phyloP scores from a whole-genome alignment of 1,139 yeast species.

The Pneumocystis canis region DNA sequence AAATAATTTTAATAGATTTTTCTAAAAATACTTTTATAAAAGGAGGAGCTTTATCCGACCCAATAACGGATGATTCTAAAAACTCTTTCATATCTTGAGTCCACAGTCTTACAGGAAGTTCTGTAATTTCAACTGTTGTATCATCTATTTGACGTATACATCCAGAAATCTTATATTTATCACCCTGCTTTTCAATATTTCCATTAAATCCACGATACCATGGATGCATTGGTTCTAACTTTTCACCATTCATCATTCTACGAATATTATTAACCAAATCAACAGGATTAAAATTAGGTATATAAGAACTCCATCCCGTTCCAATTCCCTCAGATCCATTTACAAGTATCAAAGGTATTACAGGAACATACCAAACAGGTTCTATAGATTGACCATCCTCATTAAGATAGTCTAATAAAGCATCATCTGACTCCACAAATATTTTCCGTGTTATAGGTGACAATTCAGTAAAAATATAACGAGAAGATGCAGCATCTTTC shows the following conservation, averaged over 20 bases:
- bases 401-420: slow-evolving; percentile 62
- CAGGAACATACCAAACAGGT: slow-evolving; percentile 91
- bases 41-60: slow-evolving; percentile 52
- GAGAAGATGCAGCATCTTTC: slow-evolving; percentile 95
- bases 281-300: slow-evolving; percentile 78
- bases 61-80: slow-evolving; percentile 56
- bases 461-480: slow-evolving; percentile 86
- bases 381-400: slow-evolving; percentile 92
- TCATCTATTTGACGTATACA: slow-evolving; percentile 67
- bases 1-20: not conserved
- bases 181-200: slow-evolving; percentile 44
- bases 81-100: slow-evolving; percentile 79
- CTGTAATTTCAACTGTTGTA: slow-evolving; percentile 74
- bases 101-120: slow-evolving; percentile 88
- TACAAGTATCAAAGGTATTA: slow-evolving; percentile 80
- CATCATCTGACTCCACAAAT: slow-evolving; percentile 69
- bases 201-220: slow-evolving; percentile 98
- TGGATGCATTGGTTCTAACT: slow-evolving; percentile 61
- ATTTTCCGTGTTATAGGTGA: slow-evolving; percentile 59
- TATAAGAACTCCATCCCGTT: slow-evolving; percentile 94
- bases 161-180: slow-evolving; percentile 53
- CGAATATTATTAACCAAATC: slow-evolving; percentile 67
- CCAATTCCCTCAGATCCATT: slow-evolving; percentile 99
- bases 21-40: slow-evolving; percentile 48
- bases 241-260: slow-evolving; percentile 59